Percentiles rank a stretch among this genome's conserved stretches.
phyloP scores from a whole-genome alignment of 129 eudicot genomes.

The Deinandra increscens region DNA sequence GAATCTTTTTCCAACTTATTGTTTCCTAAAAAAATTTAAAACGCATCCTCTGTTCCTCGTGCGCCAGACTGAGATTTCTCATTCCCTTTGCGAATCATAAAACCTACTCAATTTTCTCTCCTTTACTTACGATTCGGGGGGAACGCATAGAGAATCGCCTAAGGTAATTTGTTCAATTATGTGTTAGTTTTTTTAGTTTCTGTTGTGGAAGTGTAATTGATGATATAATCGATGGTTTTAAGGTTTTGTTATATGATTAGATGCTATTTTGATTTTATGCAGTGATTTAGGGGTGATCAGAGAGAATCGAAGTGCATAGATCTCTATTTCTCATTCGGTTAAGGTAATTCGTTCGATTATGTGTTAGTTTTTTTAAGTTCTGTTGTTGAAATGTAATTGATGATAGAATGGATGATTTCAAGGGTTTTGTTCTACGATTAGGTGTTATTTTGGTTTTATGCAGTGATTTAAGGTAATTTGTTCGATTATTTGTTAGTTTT shows the following conservation, averaged over 20 bases:
- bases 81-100: slow-evolving; percentile 3
- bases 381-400: neutral
- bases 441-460: neutral
- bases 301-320: slow-evolving; percentile 6
- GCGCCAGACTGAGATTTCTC: neutral
- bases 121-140: neutral
- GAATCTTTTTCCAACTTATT: neutral
- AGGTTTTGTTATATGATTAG: neutral
- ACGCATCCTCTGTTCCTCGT: slow-evolving; percentile 11
- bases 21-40: neutral
- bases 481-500: neutral
- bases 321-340: slow-evolving; percentile 3
- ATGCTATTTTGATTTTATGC: neutral
- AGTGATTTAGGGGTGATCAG: neutral
- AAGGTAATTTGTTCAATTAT: neutral
- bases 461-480: neutral
- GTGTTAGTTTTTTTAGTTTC: neutral
- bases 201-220: neutral
- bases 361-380: neutral
- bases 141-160: neutral
- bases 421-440: neutral
- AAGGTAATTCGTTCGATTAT: neutral
- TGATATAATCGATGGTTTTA: neutral
- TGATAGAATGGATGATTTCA: neutral
- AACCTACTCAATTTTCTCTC: slow-evolving; percentile 18